These are phyloP conservation scores for Mercurialis annua DNA, from an alignment of 345 rosid species.

Conservation along the genomic window DNA sequence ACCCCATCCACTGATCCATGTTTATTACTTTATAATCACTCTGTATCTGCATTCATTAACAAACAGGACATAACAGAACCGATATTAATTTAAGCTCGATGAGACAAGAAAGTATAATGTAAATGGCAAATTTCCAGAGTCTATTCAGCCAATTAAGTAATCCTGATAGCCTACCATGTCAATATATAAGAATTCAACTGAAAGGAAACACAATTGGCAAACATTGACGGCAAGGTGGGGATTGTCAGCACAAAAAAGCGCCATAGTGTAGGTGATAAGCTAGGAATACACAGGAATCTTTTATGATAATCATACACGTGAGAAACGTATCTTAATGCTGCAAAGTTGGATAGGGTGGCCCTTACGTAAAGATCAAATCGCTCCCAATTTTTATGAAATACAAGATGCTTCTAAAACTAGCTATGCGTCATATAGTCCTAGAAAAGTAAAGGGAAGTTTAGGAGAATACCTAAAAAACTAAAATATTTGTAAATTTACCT, in stretches of 20 bases:
- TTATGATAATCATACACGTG: too few species aligned
- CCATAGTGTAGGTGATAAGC: background rate
- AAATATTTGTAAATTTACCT: too few species aligned
- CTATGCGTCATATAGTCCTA: too few species aligned
- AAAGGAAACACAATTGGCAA: background rate
- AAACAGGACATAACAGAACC: background rate
- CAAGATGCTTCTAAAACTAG: too few species aligned
- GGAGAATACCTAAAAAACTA: too few species aligned
- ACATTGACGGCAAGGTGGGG: background rate
- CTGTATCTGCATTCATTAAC: slow-evolving; percentile 26
- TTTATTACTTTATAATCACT: slow-evolving; percentile 35
- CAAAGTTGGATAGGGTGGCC: too few species aligned
- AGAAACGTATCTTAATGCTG: too few species aligned
- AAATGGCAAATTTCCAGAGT: background rate
- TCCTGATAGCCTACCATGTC: background rate
- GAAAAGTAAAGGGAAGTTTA: too few species aligned
- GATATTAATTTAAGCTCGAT: background rate
- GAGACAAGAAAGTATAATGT: background rate
- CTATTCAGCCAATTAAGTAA: background rate
- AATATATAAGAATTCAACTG: background rate
- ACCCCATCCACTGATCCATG: slow-evolving; percentile 40
- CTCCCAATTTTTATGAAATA: too few species aligned
- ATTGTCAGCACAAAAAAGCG: background rate
- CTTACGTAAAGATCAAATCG: too few species aligned
- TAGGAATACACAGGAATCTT: too few species aligned